These are phyloP conservation scores for Anthoceros angustus DNA, from an alignment of 225 moss, liverwort and hornwort species.

Conservation along the genomic window DNA sequence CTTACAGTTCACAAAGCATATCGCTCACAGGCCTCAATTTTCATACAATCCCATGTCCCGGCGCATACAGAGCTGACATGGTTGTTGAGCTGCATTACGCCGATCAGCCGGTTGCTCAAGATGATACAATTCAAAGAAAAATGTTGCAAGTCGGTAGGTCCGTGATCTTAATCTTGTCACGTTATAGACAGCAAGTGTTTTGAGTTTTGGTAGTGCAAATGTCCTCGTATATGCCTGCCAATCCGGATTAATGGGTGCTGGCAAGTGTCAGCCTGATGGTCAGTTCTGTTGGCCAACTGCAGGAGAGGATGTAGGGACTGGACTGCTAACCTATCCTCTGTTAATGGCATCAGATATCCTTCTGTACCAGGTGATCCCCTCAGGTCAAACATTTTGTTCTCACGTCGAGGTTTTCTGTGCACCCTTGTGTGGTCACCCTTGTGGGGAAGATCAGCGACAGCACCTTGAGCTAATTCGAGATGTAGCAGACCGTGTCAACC, in stretches of 20 bases:
- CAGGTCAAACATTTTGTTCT: no score
- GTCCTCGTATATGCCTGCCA: no score
- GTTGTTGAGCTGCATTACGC: conserved; percentile 91
- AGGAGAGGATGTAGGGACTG: conserved; percentile 95
- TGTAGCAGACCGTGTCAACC: conserved; percentile 82
- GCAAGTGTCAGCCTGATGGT: no score
- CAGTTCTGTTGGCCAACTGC: conserved; percentile 3
- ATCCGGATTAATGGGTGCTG: no score
- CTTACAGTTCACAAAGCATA: background rate
- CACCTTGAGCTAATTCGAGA: conserved; percentile 92
- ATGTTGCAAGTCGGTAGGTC: conserved; percentile 68
- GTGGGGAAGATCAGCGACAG: conserved; percentile 94
- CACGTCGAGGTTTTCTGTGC: background rate
- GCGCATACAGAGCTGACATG: conserved; percentile 90
- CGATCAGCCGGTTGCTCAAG: conserved; percentile 96
- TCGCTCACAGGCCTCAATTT: conserved; percentile 59
- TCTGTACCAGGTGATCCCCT: conserved; percentile 50
- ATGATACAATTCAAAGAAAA: conserved; percentile 99
- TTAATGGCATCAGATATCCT: conserved; percentile 99
- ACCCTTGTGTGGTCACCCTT: background rate
- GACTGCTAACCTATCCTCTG: conserved; percentile 79
- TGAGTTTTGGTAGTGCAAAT: no score
- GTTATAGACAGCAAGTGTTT: no score
- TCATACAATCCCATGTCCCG: conserved; percentile 85
- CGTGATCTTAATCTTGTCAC: background rate